These are phyloP conservation scores for Oryza longistaminata DNA, from an alignment of 176 grass and related monocot genomes.

Conservation along the genomic window DNA sequence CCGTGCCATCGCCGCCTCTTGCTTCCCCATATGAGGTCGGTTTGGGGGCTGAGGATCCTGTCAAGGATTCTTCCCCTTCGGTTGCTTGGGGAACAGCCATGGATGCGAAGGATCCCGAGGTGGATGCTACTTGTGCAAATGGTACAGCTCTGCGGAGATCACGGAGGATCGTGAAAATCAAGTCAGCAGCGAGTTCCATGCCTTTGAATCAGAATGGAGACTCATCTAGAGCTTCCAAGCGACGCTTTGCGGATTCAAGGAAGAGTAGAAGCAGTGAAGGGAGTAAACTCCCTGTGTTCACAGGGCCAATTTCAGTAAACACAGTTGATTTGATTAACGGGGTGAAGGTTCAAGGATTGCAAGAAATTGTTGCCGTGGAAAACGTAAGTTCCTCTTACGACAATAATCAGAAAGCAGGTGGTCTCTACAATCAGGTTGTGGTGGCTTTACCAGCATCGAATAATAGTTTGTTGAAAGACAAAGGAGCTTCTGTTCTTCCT, in stretches of 20 bases:
- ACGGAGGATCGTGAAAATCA: not conserved
- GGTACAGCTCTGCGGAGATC: slow-evolving; percentile 19
- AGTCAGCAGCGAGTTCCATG: not conserved
- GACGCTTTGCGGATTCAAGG: not conserved
- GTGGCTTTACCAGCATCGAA: slow-evolving; percentile 42
- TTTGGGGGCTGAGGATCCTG: slow-evolving; percentile 16
- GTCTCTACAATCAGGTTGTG: not conserved
- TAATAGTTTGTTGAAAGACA: not conserved
- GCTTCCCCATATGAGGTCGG: not conserved
- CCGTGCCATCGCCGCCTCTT: slow-evolving; percentile 15
- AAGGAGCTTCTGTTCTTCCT: slow-evolving; percentile 19
- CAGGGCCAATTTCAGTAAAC: not conserved
- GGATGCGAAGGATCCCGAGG: not conserved
- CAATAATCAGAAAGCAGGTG: not conserved
- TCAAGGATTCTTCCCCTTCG: not conserved
- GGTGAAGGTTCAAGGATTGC: not conserved
- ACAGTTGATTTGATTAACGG: not conserved
- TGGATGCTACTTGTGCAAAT: not conserved
- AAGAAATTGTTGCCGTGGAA: not conserved
- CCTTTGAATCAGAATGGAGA: not conserved
- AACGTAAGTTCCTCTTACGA: not conserved
- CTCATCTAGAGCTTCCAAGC: slow-evolving; percentile 30
- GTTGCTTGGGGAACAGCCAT: not conserved
- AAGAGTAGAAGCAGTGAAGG: not conserved
- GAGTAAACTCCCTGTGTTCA: not conserved